Evolutionary conservation across 2,329 filamentous ascomycete genomes (phyloP), one percentile per base, ranked within the genome.

Genomic region (Cladosporium sp.): DNA sequence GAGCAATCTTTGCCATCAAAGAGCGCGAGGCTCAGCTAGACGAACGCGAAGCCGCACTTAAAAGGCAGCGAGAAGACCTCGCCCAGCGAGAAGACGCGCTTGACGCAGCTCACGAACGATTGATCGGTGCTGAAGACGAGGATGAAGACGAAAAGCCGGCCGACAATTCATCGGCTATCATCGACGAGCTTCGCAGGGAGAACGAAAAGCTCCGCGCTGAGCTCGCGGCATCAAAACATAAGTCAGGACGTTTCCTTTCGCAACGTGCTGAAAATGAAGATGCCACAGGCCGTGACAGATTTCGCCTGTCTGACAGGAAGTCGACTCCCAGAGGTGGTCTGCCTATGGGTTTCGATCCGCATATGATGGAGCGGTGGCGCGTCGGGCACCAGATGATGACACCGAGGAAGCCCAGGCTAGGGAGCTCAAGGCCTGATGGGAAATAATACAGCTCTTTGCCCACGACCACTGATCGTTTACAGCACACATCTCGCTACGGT

Each of bases 331-430:
- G 61, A 11, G 50, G 35, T 11, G 50, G 50, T 33, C 56, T 56
- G 50, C 37, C 33, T 12, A 56, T 46, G 61, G 56, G 50, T 11
- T 63, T 63, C 5, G 61, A 63, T 46, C 61, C 61, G 35, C 23
- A 63, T 5, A 31, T 63, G 49, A 56, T 63, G 61, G 61, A 55
- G 35, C 53, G 50, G 61, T 63, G 61, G 61, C 21, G 33, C 5
- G 33, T n/a, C 23, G 61, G 61, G 16, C 61, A 63, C 6, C 33
- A 56, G 61, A 56, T 56, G 61, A 63, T 63, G 61, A 23, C 33
- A 44, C 61, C 61, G 3, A 55, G 61, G 12, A 63, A 44, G 26
- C 50, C 61, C 28, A 56, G 50, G 16, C 33, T n/a, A 5, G 33
- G 6, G 8, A 44, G 16, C 6, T 28, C 50, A 5, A 29, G 50